A percentile compares a stretch with the other conserved stretches of the same genome.
phyloP scores from a whole-genome alignment of 1,139 yeast genomes.

The Zygoascus hellenicus region DNA sequence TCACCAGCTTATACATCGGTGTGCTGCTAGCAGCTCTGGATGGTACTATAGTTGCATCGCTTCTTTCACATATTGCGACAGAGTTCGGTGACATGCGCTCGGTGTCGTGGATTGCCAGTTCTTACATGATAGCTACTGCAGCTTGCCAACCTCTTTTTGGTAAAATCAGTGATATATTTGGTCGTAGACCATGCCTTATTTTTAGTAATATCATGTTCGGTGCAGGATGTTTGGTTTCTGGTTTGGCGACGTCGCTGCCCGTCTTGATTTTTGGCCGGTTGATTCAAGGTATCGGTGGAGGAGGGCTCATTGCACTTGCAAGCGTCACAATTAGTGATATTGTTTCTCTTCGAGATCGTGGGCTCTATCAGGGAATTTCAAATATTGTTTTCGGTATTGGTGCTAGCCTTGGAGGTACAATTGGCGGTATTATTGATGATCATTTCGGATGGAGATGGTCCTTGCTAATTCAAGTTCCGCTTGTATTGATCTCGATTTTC shows the following conservation, averaged over 20 bases:
- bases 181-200: constrained; percentile 31
- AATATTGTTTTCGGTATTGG: constrained; percentile 51
- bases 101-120: constrained; percentile 48
- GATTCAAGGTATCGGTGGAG: constrained; percentile 48
- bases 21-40: constrained; percentile 10
- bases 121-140: constrained; percentile 43
- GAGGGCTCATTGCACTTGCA: constrained; percentile 44
- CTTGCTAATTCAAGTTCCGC: constrained; percentile 5
- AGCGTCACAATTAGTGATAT: constrained; percentile 46
- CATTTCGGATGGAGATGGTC: constrained; percentile 44
- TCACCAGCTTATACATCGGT: constrained; percentile 8
- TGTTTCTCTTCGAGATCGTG: constrained; percentile 45
- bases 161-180: constrained; percentile 38
- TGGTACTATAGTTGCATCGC: constrained; percentile 10
- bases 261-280: constrained; percentile 45
- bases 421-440: constrained; percentile 48
- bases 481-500: background rate
- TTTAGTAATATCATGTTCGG: constrained; percentile 23
- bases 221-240: constrained; percentile 33
- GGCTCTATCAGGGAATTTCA: constrained; percentile 44
- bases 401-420: constrained; percentile 50
- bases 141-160: constrained; percentile 45
- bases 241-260: constrained; percentile 28
- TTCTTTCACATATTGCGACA: constrained; percentile 9
- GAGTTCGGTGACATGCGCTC: constrained; percentile 8